Evolutionary conservation across 2,329 filamentous ascomycete genomes (phyloP).

Genomic region (Fusarium transvaalense): DNA sequence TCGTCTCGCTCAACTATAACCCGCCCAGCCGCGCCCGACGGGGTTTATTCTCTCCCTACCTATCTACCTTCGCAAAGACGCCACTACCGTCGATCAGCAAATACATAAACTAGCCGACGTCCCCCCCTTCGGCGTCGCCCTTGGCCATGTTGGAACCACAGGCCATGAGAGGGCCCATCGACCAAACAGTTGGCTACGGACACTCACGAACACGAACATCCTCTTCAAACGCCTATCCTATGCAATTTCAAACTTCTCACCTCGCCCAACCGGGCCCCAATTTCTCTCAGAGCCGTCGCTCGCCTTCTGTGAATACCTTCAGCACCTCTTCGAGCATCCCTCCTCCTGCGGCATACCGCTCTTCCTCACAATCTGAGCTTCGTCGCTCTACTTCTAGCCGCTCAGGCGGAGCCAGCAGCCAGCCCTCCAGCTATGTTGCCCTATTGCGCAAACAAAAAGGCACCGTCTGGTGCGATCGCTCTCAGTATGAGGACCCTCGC

Average conservation of each 20-base stretch:
- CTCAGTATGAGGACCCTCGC: constrained; percentile 91
- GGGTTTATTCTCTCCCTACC: constrained; percentile 43
- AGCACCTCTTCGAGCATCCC: constrained; percentile 78
- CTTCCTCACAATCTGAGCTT: constrained; percentile 68
- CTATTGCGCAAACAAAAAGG: constrained; percentile 97
- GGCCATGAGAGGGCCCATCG: constrained; percentile 51
- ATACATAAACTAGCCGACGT: constrained; percentile 41
- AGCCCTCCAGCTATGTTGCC: constrained; percentile 87
- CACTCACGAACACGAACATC: constrained; percentile 69
- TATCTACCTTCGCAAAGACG: constrained; percentile 32
- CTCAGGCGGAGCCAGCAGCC: constrained; percentile 68
- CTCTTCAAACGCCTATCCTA: constrained; percentile 66
- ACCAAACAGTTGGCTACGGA: constrained; percentile 58
- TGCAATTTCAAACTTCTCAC: constrained; percentile 51
- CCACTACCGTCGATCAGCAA: constrained; percentile 41
- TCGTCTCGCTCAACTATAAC: constrained; percentile 36
- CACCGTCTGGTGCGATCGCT: constrained; percentile 96
- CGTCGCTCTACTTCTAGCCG: constrained; percentile 85
- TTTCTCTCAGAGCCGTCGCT: constrained; percentile 62
- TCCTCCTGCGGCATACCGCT: constrained; percentile 69
- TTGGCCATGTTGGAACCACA: constrained; percentile 52
- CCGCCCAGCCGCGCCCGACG: constrained; percentile 43
- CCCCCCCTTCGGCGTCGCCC: constrained; percentile 32
- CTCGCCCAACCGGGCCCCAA: constrained; percentile 50
- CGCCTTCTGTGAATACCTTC: constrained; percentile 75